phyloP scores from a whole-genome alignment of 1,284 basidiomycete genomes.

The Ustilago tritici region DNA sequence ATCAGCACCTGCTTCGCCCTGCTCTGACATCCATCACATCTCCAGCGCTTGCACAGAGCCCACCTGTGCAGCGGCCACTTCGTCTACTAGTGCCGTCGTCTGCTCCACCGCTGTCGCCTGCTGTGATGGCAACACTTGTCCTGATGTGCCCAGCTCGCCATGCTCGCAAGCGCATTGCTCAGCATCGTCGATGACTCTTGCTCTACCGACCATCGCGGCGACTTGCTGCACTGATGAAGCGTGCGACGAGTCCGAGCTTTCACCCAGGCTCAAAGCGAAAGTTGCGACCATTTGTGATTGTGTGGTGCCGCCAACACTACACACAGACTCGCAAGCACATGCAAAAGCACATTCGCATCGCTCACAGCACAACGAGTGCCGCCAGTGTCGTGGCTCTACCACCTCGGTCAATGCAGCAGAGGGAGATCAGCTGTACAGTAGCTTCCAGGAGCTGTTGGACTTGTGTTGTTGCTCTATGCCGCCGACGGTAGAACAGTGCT shows the following conservation, averaged over 20 bases:
- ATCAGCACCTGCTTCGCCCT: constrained; percentile 29
- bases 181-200: constrained; percentile 18
- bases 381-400: constrained; percentile 35
- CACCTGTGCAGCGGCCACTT: constrained; percentile 30
- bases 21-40: constrained; percentile 40
- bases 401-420: constrained; percentile 13
- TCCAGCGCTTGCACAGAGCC: constrained; percentile 38
- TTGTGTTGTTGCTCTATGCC: constrained; percentile 52
- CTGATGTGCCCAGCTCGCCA: constrained; percentile 17
- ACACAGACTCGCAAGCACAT: not conserved
- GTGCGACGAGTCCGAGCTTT: constrained; percentile 25
- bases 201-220: constrained; percentile 17
- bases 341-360: not conserved
- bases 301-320: constrained; percentile 1
- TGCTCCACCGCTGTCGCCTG: constrained; percentile 29
- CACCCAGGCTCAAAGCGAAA: constrained; percentile 5
- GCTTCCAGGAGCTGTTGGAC: constrained; percentile 52
- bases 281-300: constrained; percentile 10
- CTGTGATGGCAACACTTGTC: constrained; percentile 30
- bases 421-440: constrained; percentile 39
- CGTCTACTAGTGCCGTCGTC: constrained; percentile 17
- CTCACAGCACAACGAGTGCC: constrained; percentile 27
- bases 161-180: constrained; percentile 28
- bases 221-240: constrained; percentile 38
- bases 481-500: constrained; percentile 43